phyloP scores from a whole-genome alignment of 108 stramenopile species.

The Cyclostephanos tholiformis region DNA sequence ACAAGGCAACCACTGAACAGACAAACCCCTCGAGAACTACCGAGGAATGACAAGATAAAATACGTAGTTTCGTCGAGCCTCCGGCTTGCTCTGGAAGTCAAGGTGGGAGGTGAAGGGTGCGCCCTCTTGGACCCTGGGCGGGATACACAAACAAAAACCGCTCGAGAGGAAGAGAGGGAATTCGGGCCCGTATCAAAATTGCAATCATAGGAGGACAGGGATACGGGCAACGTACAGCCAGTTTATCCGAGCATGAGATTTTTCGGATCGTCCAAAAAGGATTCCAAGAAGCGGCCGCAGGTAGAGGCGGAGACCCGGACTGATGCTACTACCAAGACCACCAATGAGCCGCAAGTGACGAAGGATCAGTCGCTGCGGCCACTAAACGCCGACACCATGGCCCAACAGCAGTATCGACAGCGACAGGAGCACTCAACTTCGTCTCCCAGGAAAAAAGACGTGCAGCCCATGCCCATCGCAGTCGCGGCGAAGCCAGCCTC shows the following conservation, averaged over 20 bases:
- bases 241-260: slow-evolving; percentile 1
- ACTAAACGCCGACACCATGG: neutral
- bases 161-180: no score
- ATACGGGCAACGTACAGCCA: neutral
- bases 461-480: neutral
- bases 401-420: slow-evolving; percentile 3
- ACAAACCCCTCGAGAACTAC: no score
- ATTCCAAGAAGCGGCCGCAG: neutral
- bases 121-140: no score
- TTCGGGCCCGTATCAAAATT: neutral
- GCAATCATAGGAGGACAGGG: neutral
- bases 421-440: neutral
- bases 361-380: neutral
- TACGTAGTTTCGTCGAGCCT: no score
- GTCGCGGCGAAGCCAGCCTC: neutral
- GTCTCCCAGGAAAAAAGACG: neutral
- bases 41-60: no score
- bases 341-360: neutral
- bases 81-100: no score
- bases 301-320: slow-evolving; percentile 4
- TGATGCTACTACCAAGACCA: neutral
- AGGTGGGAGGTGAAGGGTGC: no score
- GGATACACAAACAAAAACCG: no score
- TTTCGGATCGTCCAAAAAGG: neutral
- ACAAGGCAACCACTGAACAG: no score